Percentiles rank a stretch among this genome's conserved stretches.
phyloP scores from a whole-genome alignment of 257 asterid genomes.

The Thymus mandschuricus region DNA sequence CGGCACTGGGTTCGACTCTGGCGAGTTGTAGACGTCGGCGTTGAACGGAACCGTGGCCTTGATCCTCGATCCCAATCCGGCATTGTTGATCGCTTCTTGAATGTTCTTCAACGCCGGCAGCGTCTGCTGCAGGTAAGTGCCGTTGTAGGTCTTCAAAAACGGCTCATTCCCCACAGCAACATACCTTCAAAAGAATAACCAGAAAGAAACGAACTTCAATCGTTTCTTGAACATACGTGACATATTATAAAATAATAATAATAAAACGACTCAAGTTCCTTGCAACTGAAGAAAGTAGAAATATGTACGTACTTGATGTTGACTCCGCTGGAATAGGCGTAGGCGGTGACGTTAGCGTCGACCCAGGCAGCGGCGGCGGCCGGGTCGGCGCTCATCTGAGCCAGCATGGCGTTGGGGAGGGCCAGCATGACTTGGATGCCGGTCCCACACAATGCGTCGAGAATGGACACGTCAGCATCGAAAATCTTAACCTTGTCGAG shows the following conservation, averaged over 20 bases:
- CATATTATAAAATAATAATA: too few species aligned
- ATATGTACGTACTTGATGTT: conserved; percentile 58
- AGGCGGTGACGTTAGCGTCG: conserved; percentile 73
- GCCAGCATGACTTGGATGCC: conserved; percentile 83
- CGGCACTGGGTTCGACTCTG: conserved; percentile 78
- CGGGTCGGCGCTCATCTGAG: conserved; percentile 64
- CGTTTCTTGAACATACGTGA: too few species aligned
- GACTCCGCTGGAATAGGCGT: conserved; percentile 65
- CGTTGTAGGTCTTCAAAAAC: conserved; percentile 76
- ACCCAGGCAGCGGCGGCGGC: conserved; percentile 79
- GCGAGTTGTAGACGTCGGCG: conserved; percentile 87
- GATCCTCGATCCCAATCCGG: conserved; percentile 63
- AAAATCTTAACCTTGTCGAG: conserved; percentile 82
- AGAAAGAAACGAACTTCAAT: not conserved
- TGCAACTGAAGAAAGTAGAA: too few species aligned
- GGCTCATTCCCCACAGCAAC: conserved; percentile 99
- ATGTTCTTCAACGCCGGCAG: conserved; percentile 77
- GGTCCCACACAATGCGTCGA: conserved; percentile 67
- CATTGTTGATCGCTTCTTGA: conserved; percentile 77
- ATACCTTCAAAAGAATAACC: conserved; percentile 40
- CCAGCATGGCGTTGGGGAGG: conserved; percentile 80
- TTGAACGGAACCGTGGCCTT: conserved; percentile 87
- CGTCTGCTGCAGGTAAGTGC: conserved; percentile 55
- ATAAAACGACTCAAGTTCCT: too few species aligned
- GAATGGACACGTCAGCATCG: conserved; percentile 70